phyloP scores from a whole-genome alignment of 352 stramenopile genomes.

The Proteromonas lacertae region DNA sequence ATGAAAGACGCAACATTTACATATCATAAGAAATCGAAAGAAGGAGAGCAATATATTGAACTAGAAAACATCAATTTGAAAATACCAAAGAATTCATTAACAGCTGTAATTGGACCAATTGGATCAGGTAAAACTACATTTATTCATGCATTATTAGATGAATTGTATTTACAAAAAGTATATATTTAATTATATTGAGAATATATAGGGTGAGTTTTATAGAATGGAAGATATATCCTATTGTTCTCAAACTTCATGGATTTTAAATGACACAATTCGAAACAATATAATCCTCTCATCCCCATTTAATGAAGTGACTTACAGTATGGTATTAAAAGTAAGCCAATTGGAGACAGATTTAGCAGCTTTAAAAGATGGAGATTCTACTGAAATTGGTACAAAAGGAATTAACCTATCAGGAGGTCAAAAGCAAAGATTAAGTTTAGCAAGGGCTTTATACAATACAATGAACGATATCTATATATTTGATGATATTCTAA shows the following conservation, averaged over 20 bases:
- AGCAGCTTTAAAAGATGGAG: slow-evolving; percentile 38
- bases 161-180: slow-evolving; percentile 18
- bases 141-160: slow-evolving; percentile 18
- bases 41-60: not conserved
- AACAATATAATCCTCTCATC: slow-evolving; percentile 77
- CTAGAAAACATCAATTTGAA: slow-evolving; percentile 16
- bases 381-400: slow-evolving; percentile 83
- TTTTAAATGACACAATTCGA: slow-evolving; percentile 65
- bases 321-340: no score
- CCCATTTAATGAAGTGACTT: slow-evolving; percentile 15
- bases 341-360: slow-evolving; percentile 52
- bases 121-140: slow-evolving; percentile 18
- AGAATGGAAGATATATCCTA: slow-evolving; percentile 54
- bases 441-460: slow-evolving; percentile 66
- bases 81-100: slow-evolving; percentile 27
- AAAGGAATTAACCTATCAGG: slow-evolving; percentile 84
- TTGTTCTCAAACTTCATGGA: slow-evolving; percentile 52
- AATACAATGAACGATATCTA: slow-evolving; percentile 60
- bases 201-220: slow-evolving; percentile 9
- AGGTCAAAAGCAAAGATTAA: slow-evolving; percentile 61
- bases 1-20: no score
- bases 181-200: no score
- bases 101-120: slow-evolving; percentile 31
- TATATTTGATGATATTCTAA: slow-evolving; percentile 75
- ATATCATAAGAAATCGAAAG: no score